A percentile compares a stretch with the other conserved stretches of the same genome.
Evolutionary conservation across 176 grass and related monocot genomes (phyloP).

Genomic region (Saccharum spontaneum): DNA sequence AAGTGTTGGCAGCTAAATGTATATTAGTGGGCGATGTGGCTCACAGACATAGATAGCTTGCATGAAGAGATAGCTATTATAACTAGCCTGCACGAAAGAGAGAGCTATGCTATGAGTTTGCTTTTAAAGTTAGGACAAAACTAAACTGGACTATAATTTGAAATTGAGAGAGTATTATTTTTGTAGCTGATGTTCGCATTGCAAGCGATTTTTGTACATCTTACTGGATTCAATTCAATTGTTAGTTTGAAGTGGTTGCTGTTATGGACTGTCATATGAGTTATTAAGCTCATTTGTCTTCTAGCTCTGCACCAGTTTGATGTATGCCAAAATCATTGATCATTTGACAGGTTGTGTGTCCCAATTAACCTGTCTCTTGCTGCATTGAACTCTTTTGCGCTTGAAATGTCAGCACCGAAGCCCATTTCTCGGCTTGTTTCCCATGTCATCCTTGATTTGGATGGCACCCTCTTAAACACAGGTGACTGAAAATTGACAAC

Average conservation of each 20-base stretch:
- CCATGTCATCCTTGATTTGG: slow-evolving; percentile 93
- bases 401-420: slow-evolving; percentile 68
- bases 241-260: not conserved
- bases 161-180: not conserved
- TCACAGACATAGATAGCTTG: not conserved
- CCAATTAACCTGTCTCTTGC: slow-evolving; percentile 29
- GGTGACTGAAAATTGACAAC: slow-evolving; percentile 44
- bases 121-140: not conserved
- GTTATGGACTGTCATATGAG: not conserved
- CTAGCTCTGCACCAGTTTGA: not conserved
- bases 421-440: slow-evolving; percentile 50
- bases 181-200: not conserved
- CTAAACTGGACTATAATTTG: not conserved
- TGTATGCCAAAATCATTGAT: slow-evolving; percentile 15
- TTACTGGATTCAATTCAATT: not conserved
- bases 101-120: not conserved
- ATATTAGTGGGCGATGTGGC: not conserved
- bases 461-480: slow-evolving; percentile 95
- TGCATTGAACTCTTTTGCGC: slow-evolving; percentile 30
- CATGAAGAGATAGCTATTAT: not conserved
- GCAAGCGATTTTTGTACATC: not conserved
- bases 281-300: not conserved
- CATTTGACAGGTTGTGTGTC: slow-evolving; percentile 54
- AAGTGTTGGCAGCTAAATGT: not conserved
- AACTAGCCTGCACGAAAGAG: not conserved